phyloP scores from a whole-genome alignment of 345 rosid species.

The Trapa bicornis region DNA sequence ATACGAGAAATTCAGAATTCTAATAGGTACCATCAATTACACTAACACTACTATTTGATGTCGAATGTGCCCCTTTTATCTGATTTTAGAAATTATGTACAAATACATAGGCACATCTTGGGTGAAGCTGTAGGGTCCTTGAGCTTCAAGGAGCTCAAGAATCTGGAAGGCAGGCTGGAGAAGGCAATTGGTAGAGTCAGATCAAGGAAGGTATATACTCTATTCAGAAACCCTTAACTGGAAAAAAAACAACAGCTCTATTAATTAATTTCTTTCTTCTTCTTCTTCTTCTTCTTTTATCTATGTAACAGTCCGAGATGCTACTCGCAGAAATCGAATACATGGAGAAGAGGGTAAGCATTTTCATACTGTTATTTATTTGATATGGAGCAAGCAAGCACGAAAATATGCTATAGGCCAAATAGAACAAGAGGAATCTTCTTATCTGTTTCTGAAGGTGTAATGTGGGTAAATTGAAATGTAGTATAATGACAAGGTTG shows the following conservation, averaged over 20 bases:
- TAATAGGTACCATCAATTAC: conserved; percentile 33
- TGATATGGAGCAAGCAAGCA: no score
- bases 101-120: conserved; percentile 43
- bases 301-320: conserved; percentile 52
- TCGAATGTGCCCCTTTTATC: not conserved
- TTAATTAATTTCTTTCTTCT: no score
- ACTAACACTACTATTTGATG: not conserved
- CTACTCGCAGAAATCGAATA: conserved; percentile 75
- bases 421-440: not conserved
- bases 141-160: conserved; percentile 63
- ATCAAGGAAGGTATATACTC: conserved; percentile 56
- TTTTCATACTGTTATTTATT: not conserved
- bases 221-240: not conserved
- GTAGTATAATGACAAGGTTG: not conserved
- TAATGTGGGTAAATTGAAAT: not conserved
- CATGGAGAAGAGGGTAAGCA: conserved; percentile 84
- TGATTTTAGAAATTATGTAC: not conserved
- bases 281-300: not conserved
- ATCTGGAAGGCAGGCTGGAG: conserved; percentile 59
- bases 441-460: not conserved
- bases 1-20: conserved; percentile 62
- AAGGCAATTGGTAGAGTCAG: conserved; percentile 76
- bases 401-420: not conserved
- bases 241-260: no score
- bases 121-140: conserved; percentile 69